A percentile compares a stretch with the other conserved stretches of the same genome.
These are phyloP conservation scores for Fusarium goolgardi DNA, from an alignment of 2,329 filamentous ascomycete genomes.

Conservation along the genomic window DNA sequence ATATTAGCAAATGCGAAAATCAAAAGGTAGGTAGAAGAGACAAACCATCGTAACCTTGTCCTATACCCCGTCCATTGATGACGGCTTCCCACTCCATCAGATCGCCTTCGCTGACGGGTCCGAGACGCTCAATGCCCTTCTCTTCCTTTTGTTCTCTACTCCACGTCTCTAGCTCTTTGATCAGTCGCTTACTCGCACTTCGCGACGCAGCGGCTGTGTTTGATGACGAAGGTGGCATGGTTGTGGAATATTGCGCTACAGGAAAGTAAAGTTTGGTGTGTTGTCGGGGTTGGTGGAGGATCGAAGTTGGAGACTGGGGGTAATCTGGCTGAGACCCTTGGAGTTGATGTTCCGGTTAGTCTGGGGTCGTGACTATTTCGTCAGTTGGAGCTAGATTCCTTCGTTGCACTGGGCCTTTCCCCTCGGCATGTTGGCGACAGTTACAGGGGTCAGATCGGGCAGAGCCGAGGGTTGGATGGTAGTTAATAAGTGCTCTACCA, in stretches of 20 bases:
- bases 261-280: not conserved
- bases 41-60: conserved; percentile 66
- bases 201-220: conserved; percentile 49
- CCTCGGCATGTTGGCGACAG: conserved; percentile 23
- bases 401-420: conserved; percentile 8
- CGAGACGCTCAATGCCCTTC: conserved; percentile 68
- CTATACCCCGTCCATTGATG: conserved; percentile 68
- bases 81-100: conserved; percentile 70
- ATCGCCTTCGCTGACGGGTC: conserved; percentile 65
- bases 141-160: conserved; percentile 61
- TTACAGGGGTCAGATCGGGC: conserved; percentile 43
- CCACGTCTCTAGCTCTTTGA: conserved; percentile 69
- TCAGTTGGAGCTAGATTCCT: conserved; percentile 25
- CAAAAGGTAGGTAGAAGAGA: not conserved
- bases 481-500: conserved; percentile 12
- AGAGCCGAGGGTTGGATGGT: conserved; percentile 43
- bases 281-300: not conserved
- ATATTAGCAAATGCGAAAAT: conserved; percentile 2
- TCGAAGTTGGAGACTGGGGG: conserved; percentile 2
- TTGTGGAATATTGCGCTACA: conserved; percentile 7
- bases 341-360: conserved; percentile 15
- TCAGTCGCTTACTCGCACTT: conserved; percentile 66
- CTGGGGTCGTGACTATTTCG: conserved; percentile 35
- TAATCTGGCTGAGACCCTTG: conserved; percentile 2
- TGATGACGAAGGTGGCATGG: conserved; percentile 37